Base-by-base conservation (phyloP, 2,329 filamentous ascomycete genomes). In the Sclerotinia trifoliorum region DNA sequence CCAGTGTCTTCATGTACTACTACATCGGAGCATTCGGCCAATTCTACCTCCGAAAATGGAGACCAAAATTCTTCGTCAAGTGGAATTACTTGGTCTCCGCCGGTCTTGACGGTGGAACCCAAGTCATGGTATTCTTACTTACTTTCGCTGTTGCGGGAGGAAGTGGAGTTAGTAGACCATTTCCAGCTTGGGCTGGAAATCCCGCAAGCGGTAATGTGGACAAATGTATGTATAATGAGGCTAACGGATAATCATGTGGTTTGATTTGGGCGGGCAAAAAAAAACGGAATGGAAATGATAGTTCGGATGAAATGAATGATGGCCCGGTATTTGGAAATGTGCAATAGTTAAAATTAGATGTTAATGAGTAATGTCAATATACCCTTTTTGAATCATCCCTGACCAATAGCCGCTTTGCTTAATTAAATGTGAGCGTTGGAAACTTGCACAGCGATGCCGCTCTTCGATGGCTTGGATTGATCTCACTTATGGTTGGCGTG, bases 61-160 rank as follows among this genome's bases (percentile, higher is more conserved):
- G 62, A 35, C 67, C 67, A 21, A 44, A 87, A 49, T 91, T 90
- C 88, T 93, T 90, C 89, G 80, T 90, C 79, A 88, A 89, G 77
- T 93, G 91, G 81, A 93, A 93, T 80, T 93, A 92, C 77, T 83
- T 92, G 75, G 86, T 89, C 0, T 91, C 89, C 21, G 90, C 90
- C 0, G 90, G 87, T 0, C 80, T 93, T 44, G 90, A 92, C 77
- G 86, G 86, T 64, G 90, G 90, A 19, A 82, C 92, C 11, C 86
- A 88, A 19, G 77, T 92, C 17, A 84, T 84, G 49, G 90, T 89
- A 0, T 85, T 93, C 48, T 77, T 92, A 67, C 88, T 92, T 67
- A 90, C 92, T 80, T 86, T 91, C 74, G 84, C 87, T 3, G 73
- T 74, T 52, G 75, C 80, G 74, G 77, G 77, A 24, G 76, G 71